Percentiles rank a stretch among this genome's conserved stretches.
phyloP scores from a whole-genome alignment of 306 rosid genomes.

The Castanea sativa region DNA sequence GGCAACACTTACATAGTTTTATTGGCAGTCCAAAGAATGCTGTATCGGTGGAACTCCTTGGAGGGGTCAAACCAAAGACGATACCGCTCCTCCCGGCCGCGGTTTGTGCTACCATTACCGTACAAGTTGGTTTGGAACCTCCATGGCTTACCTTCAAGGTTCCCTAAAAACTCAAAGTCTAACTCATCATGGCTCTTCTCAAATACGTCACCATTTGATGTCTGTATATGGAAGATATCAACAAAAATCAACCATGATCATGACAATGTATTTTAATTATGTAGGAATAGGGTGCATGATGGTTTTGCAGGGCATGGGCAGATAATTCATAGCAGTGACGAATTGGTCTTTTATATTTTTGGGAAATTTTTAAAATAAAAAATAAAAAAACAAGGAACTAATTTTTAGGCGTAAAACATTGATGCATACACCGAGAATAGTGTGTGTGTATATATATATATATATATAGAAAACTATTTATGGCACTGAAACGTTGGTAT shows the following conservation, averaged over 20 bases:
- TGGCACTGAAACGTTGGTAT: no score
- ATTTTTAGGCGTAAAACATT: no score
- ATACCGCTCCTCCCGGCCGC: slow-evolving; percentile 90
- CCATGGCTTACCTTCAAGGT: slow-evolving; percentile 84
- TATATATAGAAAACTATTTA: no score
- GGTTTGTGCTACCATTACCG: slow-evolving; percentile 88
- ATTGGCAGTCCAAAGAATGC: slow-evolving; percentile 86
- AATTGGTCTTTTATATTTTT: not conserved
- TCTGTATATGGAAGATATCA: slow-evolving; percentile 31
- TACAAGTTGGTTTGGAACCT: slow-evolving; percentile 88
- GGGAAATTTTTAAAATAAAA: not conserved
- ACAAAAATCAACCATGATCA: slow-evolving; percentile 8
- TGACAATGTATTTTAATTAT: not conserved
- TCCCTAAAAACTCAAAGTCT: slow-evolving; percentile 93
- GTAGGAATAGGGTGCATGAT: not conserved
- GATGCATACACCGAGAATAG: not conserved
- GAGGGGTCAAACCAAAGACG: slow-evolving; percentile 96
- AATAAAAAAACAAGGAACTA: not conserved
- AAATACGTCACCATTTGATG: slow-evolving; percentile 84
- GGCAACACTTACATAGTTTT: slow-evolving; percentile 56
- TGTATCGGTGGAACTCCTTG: slow-evolving; percentile 66
- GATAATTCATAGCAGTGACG: not conserved
- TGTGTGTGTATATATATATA: no score
- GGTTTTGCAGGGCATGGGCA: slow-evolving; percentile 7
- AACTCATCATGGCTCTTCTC: slow-evolving; percentile 86